Evolutionary conservation across 495 filamentous ascomycete species (phyloP).

Genomic region (Friedmanniomyces simplex): DNA sequence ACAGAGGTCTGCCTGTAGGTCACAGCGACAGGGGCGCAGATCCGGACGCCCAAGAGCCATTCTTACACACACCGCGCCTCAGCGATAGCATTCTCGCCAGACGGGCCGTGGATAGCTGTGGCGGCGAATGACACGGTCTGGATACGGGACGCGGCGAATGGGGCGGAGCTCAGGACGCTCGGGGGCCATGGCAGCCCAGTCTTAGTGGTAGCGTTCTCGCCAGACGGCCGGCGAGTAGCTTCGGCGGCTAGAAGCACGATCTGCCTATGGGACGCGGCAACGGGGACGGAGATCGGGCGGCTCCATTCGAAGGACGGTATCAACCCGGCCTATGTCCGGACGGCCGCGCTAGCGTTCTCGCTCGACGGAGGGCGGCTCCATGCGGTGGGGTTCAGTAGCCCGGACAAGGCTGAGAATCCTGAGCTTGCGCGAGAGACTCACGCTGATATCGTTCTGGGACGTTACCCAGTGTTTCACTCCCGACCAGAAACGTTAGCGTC

Average conservation of each 20-base stretch:
- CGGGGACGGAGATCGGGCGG: neutral
- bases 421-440: no score
- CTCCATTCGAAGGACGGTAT: neutral
- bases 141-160: neutral
- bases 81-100: neutral
- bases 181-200: neutral
- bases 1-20: neutral
- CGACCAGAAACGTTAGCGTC: no score
- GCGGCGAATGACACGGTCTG: no score
- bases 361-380: neutral
- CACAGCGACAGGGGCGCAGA: neutral
- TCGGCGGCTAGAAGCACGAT: neutral
- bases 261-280: neutral
- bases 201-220: neutral
- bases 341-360: neutral
- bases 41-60: neutral
- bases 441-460: no score
- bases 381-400: no score
- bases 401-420: no score
- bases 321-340: neutral
- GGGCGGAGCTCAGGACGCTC: neutral
- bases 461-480: no score
- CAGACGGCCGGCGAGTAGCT: neutral
- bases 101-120: neutral
- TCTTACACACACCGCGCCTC: no score